These are phyloP conservation scores for Blastobotrys malaysiensis DNA, from an alignment of 1,139 yeast genomes.

Conservation along the genomic window DNA sequence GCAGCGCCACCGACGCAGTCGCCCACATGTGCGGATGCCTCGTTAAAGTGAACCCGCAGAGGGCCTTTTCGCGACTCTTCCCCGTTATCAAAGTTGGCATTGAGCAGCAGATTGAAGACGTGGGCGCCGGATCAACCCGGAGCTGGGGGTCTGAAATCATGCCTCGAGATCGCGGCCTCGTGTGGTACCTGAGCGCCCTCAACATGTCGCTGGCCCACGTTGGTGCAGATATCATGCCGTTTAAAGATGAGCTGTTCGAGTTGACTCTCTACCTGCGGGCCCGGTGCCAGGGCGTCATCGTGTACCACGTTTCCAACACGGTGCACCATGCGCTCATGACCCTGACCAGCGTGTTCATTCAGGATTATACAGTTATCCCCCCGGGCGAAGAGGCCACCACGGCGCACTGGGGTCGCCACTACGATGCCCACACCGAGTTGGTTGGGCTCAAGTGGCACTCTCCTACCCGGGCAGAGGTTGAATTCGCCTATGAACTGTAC, in stretches of 20 bases:
- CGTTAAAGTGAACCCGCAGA: slow-evolving; percentile 54
- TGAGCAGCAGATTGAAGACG: slow-evolving; percentile 66
- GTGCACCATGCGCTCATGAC: slow-evolving; percentile 65
- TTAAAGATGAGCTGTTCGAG: slow-evolving; percentile 44
- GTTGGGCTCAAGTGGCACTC: slow-evolving; percentile 65
- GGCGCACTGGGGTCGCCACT: slow-evolving; percentile 33
- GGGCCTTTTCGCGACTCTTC: slow-evolving; percentile 44
- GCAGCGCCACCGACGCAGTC: slow-evolving; percentile 61
- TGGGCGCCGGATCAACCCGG: slow-evolving; percentile 77
- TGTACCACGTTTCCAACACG: slow-evolving; percentile 42
- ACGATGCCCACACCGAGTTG: slow-evolving; percentile 21
- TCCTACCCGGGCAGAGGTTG: slow-evolving; percentile 55
- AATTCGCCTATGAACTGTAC: slow-evolving; percentile 58
- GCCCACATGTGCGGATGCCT: slow-evolving; percentile 68
- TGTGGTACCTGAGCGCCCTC: slow-evolving; percentile 66
- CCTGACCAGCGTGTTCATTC: slow-evolving; percentile 42
- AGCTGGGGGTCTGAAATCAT: slow-evolving; percentile 56
- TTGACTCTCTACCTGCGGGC: slow-evolving; percentile 51
- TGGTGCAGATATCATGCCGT: slow-evolving; percentile 44
- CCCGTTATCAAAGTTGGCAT: slow-evolving; percentile 48
- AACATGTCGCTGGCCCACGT: slow-evolving; percentile 72
- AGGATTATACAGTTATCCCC: slow-evolving; percentile 24
- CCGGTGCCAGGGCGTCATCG: slow-evolving; percentile 60
- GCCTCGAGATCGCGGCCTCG: slow-evolving; percentile 72
- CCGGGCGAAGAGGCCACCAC: slow-evolving; percentile 15